Base-by-base conservation (phyloP, 2,329 filamentous ascomycete genomes). In the Cercospora beticola region DNA sequence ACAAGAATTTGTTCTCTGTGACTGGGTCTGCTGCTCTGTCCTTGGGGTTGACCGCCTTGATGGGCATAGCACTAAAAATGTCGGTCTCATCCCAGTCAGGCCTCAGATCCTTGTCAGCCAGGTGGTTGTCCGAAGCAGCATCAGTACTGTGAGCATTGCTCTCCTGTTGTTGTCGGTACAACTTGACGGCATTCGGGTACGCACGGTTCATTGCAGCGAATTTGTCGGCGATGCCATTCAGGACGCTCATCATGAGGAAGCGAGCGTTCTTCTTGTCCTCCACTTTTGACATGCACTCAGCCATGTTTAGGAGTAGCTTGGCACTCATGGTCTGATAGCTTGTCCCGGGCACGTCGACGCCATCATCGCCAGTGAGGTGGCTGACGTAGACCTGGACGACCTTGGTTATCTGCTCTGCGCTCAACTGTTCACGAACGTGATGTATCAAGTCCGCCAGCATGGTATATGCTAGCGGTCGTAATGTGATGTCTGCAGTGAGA, bases 321-420 rank as follows among this genome's bases (percentile, higher is more conserved):
- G 95, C 96, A 75, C 95, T 98, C 95, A 99, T 99, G 0, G 95
- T 99, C 80, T 99, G 96, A 78, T 99, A 99, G 80, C 94, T 99
- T 0, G 96, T 98, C 8, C 96, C 96, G 0, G 95, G 96, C 6
- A 78, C 73, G 46, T 78, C 76, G 8, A 77, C 73, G 18, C 76
- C 75, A 71, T 97, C 97, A 71, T 92, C 93, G 79, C 98, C 95
- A 76, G 97, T 93, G 23, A 99, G 83, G 76, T 98, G 98, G 77
- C 91, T 93, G 1, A 96, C 98, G 80, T 99, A 99, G 4, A 99
- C 95, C 78, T 97, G 92, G 9, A 99, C 93, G 0, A 96, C 98
- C 77, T 94, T 92, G 58, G 94, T 89, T 71, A 99, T 99, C 81
- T 98, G 95, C 73, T 94, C 91, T 9, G 93, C 91, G 23, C 87